Conservation (phyloP, 164 flowering plant species). For the Cinnamomum micranthum region DNA sequence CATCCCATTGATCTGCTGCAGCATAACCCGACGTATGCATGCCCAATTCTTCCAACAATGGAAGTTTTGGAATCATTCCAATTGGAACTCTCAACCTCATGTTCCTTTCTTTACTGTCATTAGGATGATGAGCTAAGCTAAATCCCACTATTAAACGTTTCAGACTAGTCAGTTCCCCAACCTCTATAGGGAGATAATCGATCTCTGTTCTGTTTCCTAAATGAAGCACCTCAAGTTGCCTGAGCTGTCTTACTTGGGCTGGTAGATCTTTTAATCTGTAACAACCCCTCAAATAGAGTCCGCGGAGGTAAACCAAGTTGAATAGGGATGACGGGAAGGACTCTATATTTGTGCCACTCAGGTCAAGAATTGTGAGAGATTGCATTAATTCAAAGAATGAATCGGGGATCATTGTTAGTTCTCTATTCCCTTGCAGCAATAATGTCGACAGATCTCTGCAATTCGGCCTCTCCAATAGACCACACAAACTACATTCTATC, state of each 20-base stretch:
- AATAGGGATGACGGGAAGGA: slow-evolving; percentile 23
- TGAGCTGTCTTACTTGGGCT: slow-evolving; percentile 16
- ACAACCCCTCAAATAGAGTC: slow-evolving; percentile 1
- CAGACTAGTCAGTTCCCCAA: slow-evolving; percentile 11
- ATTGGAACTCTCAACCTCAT: background rate
- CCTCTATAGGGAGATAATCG: slow-evolving; percentile 2
- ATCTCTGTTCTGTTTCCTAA: background rate
- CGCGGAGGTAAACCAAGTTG: slow-evolving; percentile 10
- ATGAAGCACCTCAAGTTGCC: slow-evolving; percentile 7
- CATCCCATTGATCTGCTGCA: background rate
- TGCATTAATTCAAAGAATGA: slow-evolving; percentile 23
- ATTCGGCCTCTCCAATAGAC: slow-evolving; percentile 2
- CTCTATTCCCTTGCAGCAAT: slow-evolving; percentile 9
- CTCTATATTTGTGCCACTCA: slow-evolving; percentile 13
- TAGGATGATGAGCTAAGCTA: background rate
- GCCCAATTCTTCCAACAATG: slow-evolving; percentile 2
- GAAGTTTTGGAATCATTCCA: background rate
- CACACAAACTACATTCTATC: slow-evolving; percentile 9
- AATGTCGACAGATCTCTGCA: slow-evolving; percentile 15
- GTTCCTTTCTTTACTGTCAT: background rate
- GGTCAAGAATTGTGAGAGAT: slow-evolving; percentile 20
- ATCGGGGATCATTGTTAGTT: background rate
- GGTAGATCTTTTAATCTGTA: background rate
- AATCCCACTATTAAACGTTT: slow-evolving; percentile 11
- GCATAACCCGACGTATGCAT: background rate